Conservation (phyloP, 2,329 filamentous ascomycete genomes). For the Fusarium begoniae region DNA sequence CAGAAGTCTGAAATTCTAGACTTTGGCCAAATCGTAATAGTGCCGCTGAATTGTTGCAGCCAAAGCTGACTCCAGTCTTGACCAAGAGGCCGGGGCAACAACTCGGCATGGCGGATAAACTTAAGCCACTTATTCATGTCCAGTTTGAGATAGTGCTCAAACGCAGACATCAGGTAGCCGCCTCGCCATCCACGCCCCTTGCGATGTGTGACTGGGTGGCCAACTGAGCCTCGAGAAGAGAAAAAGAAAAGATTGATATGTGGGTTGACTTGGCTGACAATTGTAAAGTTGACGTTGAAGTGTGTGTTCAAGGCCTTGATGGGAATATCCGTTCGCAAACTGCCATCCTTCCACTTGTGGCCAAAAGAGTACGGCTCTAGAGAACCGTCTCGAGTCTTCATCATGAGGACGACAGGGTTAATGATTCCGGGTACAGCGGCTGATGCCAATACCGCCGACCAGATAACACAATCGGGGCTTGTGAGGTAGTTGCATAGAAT, state of each 20-base stretch:
- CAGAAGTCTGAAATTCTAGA: conserved; percentile 81
- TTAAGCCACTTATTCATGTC: conserved; percentile 98
- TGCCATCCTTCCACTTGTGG: conserved; percentile 99
- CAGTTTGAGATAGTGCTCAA: conserved; percentile 94
- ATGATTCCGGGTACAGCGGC: conserved; percentile 96
- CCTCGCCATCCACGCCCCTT: conserved; percentile 95
- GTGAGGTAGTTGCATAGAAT: conserved; percentile 97
- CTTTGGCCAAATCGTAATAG: conserved; percentile 96
- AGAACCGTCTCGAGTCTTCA: conserved; percentile 81
- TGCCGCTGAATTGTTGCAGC: conserved; percentile 94
- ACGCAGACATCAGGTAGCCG: conserved; percentile 90
- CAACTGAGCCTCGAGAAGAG: conserved; percentile 89
- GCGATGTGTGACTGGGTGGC: conserved; percentile 92
- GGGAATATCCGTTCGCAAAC: conserved; percentile 92
- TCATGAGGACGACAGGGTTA: conserved; percentile 92
- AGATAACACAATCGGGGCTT: conserved; percentile 95
- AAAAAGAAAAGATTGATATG: conserved; percentile 99
- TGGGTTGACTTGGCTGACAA: conserved; percentile 89
- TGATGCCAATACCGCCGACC: conserved; percentile 94
- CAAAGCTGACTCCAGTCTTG: conserved; percentile 98
- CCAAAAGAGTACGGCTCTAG: conserved; percentile 94
- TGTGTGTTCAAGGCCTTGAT: conserved; percentile 93
- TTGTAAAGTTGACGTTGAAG: conserved; percentile 98
- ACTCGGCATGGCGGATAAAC: conserved; percentile 89
- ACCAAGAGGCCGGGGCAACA: conserved; percentile 87